A percentile compares a stretch with the other conserved stretches of the same genome.
phyloP scores from a whole-genome alignment of 2,329 filamentous ascomycete genomes.

The Trichoderma asperellum region DNA sequence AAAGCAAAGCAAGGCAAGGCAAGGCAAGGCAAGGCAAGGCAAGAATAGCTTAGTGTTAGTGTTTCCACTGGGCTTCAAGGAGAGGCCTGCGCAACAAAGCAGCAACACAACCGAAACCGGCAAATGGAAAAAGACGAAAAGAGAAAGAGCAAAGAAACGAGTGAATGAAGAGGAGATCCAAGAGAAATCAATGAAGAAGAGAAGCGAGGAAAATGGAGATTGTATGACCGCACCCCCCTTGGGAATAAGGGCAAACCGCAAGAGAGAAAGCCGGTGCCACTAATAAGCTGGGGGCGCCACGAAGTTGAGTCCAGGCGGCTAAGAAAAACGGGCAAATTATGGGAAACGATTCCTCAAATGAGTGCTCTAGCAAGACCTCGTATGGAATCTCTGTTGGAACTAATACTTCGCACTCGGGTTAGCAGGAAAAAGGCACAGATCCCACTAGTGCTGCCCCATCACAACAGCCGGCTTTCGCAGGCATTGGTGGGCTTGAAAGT shows the following conservation, averaged over 20 bases:
- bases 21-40: neutral
- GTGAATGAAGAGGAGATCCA: neutral
- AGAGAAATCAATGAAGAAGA: neutral
- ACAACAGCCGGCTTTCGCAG: neutral
- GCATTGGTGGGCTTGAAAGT: neutral
- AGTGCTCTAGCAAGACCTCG: neutral
- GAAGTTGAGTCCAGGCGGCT: neutral
- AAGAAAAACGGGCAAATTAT: neutral
- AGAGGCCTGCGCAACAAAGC: neutral
- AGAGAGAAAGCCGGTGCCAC: slow-evolving; percentile 9
- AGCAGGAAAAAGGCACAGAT: neutral
- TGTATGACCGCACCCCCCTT: neutral
- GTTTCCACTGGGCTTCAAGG: slow-evolving; percentile 8
- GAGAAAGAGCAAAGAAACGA: neutral
- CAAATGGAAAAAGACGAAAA: neutral
- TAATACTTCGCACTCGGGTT: neutral
- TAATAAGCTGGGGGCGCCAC: slow-evolving; percentile 5
- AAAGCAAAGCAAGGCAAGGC: neutral
- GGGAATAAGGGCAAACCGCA: neutral
- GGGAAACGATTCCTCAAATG: neutral
- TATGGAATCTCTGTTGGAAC: neutral
- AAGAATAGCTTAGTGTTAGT: neutral
- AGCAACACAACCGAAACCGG: neutral
- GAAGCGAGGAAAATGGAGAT: neutral
- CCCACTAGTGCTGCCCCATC: neutral